Conservation (phyloP, 306 rosid species). For the Macrotyloma uniflorum region DNA sequence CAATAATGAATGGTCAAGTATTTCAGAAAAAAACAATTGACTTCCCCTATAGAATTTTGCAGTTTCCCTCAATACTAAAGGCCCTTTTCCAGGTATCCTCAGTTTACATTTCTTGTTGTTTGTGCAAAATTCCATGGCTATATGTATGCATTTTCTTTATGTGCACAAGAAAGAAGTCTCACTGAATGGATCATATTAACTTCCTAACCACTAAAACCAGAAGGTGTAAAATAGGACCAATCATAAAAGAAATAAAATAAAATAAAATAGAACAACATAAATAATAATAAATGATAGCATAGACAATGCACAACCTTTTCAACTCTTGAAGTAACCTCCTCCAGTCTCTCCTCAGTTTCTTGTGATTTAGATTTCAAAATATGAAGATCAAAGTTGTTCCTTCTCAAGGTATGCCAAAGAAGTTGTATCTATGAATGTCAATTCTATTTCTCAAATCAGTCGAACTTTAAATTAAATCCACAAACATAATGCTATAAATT, state of each 20-base stretch:
- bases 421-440: constrained; percentile 68
- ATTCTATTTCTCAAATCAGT: constrained; percentile 59
- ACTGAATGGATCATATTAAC: neutral
- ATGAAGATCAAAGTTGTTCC: constrained; percentile 82
- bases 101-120: constrained; percentile 12
- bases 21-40: neutral
- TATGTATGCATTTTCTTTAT: neutral
- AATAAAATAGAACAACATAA: neutral
- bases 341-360: constrained; percentile 61
- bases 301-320: constrained; percentile 55
- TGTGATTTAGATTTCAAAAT: constrained; percentile 58
- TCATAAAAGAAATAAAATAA: neutral
- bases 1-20: constrained; percentile 6
- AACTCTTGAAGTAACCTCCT: constrained; percentile 58
- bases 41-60: neutral
- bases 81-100: constrained; percentile 1
- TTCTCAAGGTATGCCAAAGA: constrained; percentile 77
- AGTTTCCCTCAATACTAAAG: neutral
- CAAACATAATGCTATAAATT: neutral
- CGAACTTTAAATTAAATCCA: constrained; percentile 41
- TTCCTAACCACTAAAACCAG: constrained; percentile 3
- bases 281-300: constrained; percentile 14
- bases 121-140: neutral
- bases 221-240: neutral
- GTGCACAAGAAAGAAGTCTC: neutral